Evolutionary conservation across 148 eudicot species (phyloP), one percentile per base, ranked within the genome.

Genomic region (Euryodendron excelsum): DNA sequence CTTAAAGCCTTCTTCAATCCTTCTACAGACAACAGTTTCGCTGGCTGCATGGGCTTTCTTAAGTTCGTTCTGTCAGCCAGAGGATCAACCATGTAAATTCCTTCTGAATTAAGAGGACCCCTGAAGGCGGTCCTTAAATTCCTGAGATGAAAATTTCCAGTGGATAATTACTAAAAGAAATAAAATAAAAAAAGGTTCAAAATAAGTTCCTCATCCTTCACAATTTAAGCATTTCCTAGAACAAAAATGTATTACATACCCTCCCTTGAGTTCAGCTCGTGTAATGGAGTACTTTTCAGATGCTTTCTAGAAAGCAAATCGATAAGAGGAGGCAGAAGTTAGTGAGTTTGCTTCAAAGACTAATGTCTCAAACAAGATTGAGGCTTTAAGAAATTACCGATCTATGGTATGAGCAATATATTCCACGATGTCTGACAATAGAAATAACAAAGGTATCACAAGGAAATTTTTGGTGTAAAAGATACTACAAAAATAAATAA

Each of bases 221-320:
- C 25, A 30, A 45, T 30, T 45, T 28, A 20, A 30, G 20, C 48
- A 34, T 55, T 23, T 56, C 56, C 30, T 30, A 69, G 65, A 20
- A 15, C 2, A 13, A 8, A 44, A 47, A 3, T n/a, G 11, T 37
- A 64, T 74, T 20, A 78, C 98, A 52, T 84, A 96, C 99, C 99
- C 99, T 83, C 99, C 99, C 83, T 86, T 90, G 72, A 93, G 92
- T 84, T 93, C 99, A n/a, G 83, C 34, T 74, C 98, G 94, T 23
- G 81, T 85, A 27, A 83, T 81, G 14, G 93, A 77, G 75, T 91
- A 96, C 69, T 89, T 90, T 64, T 88, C 83, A 44, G 97, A 90
- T 73, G 93, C 76, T 88, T 85, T 89, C 99, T 95, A 77, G 80
- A 76, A 25, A 14, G 67, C 15, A 77, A 82, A 62, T 41, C 53